A percentile compares a stretch with the other conserved stretches of the same genome.
Conservation (phyloP, 2,329 filamentous ascomycete genomes). For the Arthroderma sp. region DNA sequence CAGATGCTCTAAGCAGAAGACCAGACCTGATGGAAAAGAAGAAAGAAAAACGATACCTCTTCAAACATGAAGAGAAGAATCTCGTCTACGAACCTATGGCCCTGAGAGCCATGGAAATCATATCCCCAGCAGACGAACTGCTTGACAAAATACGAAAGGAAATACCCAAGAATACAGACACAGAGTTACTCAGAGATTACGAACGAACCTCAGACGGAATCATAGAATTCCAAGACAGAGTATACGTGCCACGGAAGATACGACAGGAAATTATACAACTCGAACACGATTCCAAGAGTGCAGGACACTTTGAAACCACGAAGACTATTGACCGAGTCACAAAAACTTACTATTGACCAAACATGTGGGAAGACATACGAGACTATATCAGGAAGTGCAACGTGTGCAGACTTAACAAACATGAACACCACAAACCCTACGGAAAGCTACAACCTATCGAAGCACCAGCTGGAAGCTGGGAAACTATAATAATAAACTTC, state of each 20-base stretch:
- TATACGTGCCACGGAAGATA: too few species aligned
- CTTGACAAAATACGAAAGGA: neutral
- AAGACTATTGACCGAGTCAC: neutral
- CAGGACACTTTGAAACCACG: neutral
- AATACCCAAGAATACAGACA: neutral
- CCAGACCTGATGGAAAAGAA: neutral
- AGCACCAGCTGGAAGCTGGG: neutral
- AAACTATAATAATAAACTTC: neutral
- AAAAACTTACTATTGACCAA: neutral
- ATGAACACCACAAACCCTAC: neutral
- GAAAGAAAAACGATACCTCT: neutral
- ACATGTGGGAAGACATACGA: neutral
- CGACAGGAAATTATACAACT: too few species aligned
- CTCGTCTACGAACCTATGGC: too few species aligned
- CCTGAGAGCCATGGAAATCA: too few species aligned
- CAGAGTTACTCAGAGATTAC: neutral
- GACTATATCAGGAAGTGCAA: neutral
- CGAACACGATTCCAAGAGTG: too few species aligned
- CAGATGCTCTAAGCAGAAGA: neutral
- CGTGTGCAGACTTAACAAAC: neutral
- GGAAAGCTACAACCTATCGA: neutral
- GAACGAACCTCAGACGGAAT: neutral
- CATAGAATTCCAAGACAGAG: too few species aligned
- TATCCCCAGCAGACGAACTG: neutral
- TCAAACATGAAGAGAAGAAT: neutral